These are phyloP conservation scores for Magnaporthiopsis poae DNA, from an alignment of 2,329 filamentous ascomycete species.

Conservation along the genomic window DNA sequence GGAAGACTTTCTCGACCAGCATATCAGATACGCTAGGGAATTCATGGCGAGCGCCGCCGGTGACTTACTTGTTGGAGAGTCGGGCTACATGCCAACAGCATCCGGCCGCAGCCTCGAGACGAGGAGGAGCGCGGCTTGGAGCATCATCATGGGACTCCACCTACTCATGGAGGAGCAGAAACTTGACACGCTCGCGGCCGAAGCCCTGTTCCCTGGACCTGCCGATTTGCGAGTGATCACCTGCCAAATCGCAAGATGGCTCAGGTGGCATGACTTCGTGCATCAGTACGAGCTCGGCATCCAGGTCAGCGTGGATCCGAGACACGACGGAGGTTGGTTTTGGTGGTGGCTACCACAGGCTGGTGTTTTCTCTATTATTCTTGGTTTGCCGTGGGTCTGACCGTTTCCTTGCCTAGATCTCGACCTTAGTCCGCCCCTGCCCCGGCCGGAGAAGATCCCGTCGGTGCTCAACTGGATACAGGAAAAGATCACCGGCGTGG, in stretches of 20 bases:
- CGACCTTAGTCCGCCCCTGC: conserved; percentile 15
- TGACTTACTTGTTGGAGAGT: conserved; percentile 33
- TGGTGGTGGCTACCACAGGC: not conserved
- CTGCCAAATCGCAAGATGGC: conserved; percentile 71
- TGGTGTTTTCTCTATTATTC: conserved; percentile 4
- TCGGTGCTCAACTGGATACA: conserved; percentile 46
- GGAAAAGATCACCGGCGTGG: conserved; percentile 30
- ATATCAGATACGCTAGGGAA: conserved; percentile 52
- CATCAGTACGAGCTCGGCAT: conserved; percentile 43
- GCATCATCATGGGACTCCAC: conserved; percentile 69
- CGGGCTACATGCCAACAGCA: conserved; percentile 58
- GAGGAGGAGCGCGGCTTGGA: conserved; percentile 51
- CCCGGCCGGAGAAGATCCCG: conserved; percentile 22
- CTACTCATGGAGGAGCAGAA: conserved; percentile 84
- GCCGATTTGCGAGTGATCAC: conserved; percentile 60
- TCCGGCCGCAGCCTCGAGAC: conserved; percentile 41
- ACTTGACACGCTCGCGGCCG: conserved; percentile 51
- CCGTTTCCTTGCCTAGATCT: conserved; percentile 19
- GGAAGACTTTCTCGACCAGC: conserved; percentile 35
- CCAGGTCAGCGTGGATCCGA: conserved; percentile 34
- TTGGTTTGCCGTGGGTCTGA: not conserved
- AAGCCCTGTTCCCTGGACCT: conserved; percentile 33
- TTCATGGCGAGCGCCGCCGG: conserved; percentile 55
- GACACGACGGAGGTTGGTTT: conserved; percentile 30
- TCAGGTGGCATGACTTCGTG: conserved; percentile 54